Evolutionary conservation across 139 green algal species (phyloP).

Genomic region (Edaphochlamys debaryana): DNA sequence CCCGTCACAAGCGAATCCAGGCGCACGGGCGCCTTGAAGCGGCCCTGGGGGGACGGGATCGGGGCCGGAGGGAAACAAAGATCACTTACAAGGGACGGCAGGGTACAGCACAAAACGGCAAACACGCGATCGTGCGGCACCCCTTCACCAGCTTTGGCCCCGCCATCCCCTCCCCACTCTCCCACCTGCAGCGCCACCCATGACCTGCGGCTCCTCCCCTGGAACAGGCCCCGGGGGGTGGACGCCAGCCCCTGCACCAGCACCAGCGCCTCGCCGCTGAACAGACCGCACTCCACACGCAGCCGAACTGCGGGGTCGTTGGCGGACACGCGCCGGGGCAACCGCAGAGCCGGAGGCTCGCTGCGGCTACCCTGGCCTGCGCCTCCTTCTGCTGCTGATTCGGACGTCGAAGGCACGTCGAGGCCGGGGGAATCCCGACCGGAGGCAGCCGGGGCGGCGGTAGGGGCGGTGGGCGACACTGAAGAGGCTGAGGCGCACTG

Average conservation of each 20-base stretch:
- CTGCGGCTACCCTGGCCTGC: no score
- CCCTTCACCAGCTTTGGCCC: no score
- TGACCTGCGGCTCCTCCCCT: slow-evolving; percentile 48
- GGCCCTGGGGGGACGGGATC: slow-evolving; percentile 48
- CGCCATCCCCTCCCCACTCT: neutral
- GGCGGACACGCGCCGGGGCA: neutral
- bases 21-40: slow-evolving; percentile 59
- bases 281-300: slow-evolving; percentile 61
- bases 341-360: neutral
- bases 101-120: no score
- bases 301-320: slow-evolving; percentile 25
- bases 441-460: neutral
- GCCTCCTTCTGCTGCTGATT: slow-evolving; percentile 1
- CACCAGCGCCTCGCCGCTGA: slow-evolving; percentile 53
- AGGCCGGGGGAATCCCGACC: neutral
- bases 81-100: no score
- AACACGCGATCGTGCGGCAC: no score
- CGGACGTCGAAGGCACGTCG: neutral
- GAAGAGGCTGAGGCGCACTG: no score
- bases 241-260: slow-evolving; percentile 51
- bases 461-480: no score
- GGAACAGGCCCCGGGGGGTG: slow-evolving; percentile 50
- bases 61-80: no score
- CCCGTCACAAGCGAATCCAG: slow-evolving; percentile 63
- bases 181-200: slow-evolving; percentile 28